Conservation (phyloP, 176 grass and related monocot genomes). For the Phyllostachys edulis region DNA sequence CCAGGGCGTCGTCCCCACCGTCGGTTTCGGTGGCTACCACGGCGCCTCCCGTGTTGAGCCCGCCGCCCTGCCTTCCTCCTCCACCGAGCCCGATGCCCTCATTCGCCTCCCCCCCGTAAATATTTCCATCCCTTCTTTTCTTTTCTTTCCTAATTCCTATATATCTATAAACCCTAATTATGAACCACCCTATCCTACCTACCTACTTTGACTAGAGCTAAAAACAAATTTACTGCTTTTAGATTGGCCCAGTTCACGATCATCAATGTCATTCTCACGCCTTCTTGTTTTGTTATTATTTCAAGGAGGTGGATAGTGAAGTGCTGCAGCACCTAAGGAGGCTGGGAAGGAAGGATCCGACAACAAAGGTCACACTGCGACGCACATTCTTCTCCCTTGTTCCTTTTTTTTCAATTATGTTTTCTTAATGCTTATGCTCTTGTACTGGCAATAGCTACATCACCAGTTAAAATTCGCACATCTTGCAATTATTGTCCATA, state of each 20-base stretch:
- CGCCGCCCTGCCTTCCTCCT: constrained; percentile 33
- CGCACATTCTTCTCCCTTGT: neutral
- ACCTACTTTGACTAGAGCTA: neutral
- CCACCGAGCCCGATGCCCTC: constrained; percentile 48
- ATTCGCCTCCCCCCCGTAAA: constrained; percentile 35
- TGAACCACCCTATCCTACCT: neutral
- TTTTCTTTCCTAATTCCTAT: neutral
- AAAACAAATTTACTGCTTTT: neutral
- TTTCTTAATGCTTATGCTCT: neutral
- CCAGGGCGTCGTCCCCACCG: constrained; percentile 49
- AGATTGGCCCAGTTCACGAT: neutral
- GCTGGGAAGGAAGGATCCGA: constrained; percentile 88
- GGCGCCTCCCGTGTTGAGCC: constrained; percentile 74
- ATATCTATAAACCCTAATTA: neutral
- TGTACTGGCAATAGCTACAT: neutral
- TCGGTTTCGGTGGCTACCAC: constrained; percentile 86
- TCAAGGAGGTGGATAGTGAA: constrained; percentile 77
- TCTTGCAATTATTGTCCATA: neutral
- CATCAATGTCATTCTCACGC: neutral
- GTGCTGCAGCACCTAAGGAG: constrained; percentile 83
- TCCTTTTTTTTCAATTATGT: neutral
- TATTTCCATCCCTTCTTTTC: neutral
- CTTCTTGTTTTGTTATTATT: constrained; percentile 9
- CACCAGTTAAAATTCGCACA: neutral
- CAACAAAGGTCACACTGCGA: constrained; percentile 69